These are phyloP conservation scores for Saitozyma podzolica DNA, from an alignment of 768 basidiomycete genomes.

Conservation along the genomic window DNA sequence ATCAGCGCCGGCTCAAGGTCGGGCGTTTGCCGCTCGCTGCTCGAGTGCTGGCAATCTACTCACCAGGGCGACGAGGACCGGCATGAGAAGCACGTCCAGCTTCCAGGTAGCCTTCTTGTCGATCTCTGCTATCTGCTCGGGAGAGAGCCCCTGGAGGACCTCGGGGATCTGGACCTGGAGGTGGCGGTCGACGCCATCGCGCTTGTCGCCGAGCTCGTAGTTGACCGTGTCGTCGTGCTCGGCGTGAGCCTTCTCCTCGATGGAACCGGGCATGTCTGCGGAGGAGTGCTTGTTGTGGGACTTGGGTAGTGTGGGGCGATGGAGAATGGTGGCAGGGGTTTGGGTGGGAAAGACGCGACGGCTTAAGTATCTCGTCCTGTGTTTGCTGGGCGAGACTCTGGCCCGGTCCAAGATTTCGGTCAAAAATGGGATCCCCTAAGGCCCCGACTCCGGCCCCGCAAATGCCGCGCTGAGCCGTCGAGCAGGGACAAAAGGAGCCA, in stretches of 20 bases:
- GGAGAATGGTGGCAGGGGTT: too few relatives aligned
- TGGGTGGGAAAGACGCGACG: too few relatives aligned
- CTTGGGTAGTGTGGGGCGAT: not conserved
- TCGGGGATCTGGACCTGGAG: constrained; percentile 33
- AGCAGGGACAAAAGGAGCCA: too few relatives aligned
- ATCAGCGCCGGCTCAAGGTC: not conserved
- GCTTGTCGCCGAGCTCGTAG: constrained; percentile 3
- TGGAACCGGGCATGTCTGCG: constrained; percentile 11
- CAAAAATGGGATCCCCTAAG: too few relatives aligned
- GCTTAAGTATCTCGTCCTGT: too few relatives aligned
- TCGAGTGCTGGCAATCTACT: too few relatives aligned
- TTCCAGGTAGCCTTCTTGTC: constrained; percentile 35
- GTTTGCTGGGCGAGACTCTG: too few relatives aligned
- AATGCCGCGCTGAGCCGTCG: too few relatives aligned
- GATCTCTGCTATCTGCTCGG: constrained; percentile 34
- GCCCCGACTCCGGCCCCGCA: too few relatives aligned
- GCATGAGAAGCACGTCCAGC: constrained; percentile 46
- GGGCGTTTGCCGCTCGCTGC: constrained; percentile 10
- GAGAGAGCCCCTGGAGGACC: constrained; percentile 28
- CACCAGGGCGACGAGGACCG: constrained; percentile 30
- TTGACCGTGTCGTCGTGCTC: constrained; percentile 14
- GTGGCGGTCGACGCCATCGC: constrained; percentile 26
- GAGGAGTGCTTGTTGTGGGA: not conserved
- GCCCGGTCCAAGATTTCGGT: too few relatives aligned
- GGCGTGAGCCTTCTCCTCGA: constrained; percentile 20